Conservation (phyloP, 129 eudicot genomes). For the Flaveria linearis region DNA sequence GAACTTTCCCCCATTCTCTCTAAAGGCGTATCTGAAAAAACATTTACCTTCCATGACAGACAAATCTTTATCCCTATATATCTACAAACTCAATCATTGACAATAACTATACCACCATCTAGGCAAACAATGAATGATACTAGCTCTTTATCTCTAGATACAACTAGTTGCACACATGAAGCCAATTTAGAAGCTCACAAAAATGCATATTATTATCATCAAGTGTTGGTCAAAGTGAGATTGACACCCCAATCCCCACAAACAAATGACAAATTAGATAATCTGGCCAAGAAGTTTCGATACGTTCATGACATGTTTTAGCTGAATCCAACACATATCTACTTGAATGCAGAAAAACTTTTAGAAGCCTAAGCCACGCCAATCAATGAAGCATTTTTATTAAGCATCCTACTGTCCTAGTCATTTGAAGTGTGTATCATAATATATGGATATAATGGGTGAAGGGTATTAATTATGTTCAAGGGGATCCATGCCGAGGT, state of each 20-base stretch:
- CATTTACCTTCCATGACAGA: constrained; percentile 4
- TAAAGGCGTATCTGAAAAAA: background rate
- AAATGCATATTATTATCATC: background rate
- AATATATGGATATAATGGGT: background rate
- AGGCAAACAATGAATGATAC: background rate
- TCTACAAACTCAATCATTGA: background rate
- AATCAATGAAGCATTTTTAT: background rate
- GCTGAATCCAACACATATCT: constrained; percentile 1
- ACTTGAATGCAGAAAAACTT: background rate
- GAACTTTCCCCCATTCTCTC: no score
- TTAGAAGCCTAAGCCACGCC: background rate
- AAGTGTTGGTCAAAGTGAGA: background rate
- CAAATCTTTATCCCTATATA: background rate
- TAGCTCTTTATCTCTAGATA: background rate
- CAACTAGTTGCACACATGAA: background rate
- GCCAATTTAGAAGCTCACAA: background rate
- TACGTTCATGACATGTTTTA: background rate
- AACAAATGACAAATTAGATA: background rate
- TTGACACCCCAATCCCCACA: background rate
- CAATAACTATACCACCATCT: background rate
- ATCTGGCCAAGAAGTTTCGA: background rate
- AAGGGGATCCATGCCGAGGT: background rate
- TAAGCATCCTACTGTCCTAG: background rate
- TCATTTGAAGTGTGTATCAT: background rate
- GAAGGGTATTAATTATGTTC: background rate